These are phyloP conservation scores for Somion occarium DNA, from an alignment of 1,284 basidiomycete genomes.

Conservation along the genomic window DNA sequence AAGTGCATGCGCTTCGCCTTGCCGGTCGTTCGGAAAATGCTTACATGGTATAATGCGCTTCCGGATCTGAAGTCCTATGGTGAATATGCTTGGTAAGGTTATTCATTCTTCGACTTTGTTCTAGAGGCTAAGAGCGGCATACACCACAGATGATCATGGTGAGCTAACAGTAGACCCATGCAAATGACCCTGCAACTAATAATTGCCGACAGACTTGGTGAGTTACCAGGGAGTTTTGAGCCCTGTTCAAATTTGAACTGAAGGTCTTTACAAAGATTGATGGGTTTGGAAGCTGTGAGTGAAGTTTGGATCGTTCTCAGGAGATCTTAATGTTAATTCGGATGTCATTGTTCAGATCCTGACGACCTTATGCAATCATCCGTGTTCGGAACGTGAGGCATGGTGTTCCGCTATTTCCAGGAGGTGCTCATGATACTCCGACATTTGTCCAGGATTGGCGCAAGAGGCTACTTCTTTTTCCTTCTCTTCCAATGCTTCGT, in stretches of 20 bases:
- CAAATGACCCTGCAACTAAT: slow-evolving; percentile 7
- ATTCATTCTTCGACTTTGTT: neutral
- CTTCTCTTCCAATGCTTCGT: slow-evolving; percentile 91
- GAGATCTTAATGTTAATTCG: too few relatives aligned
- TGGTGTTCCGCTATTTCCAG: too few relatives aligned
- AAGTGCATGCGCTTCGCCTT: slow-evolving; percentile 22
- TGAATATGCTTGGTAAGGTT: slow-evolving; percentile 37
- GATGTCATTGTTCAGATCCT: slow-evolving; percentile 71
- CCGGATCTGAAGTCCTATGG: slow-evolving; percentile 27
- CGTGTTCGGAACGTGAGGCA: slow-evolving; percentile 70
- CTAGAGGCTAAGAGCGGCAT: neutral
- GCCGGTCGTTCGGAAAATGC: neutral
- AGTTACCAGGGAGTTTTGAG: slow-evolving; percentile 15
- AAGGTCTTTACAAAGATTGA: slow-evolving; percentile 61
- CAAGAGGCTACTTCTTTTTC: slow-evolving; percentile 87
- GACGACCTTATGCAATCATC: slow-evolving; percentile 78
- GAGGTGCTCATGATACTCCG: too few relatives aligned
- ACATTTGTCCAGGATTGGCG: slow-evolving; percentile 55
- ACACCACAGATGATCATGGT: slow-evolving; percentile 68
- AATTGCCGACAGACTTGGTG: slow-evolving; percentile 36
- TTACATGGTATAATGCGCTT: too few relatives aligned
- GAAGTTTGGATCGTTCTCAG: too few relatives aligned
- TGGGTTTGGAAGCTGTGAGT: slow-evolving; percentile 86
- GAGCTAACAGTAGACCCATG: slow-evolving; percentile 21
- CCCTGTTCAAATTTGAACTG: slow-evolving; percentile 21